Conservation (phyloP, 768 basidiomycete species). For the Macrocybe gigantea region DNA sequence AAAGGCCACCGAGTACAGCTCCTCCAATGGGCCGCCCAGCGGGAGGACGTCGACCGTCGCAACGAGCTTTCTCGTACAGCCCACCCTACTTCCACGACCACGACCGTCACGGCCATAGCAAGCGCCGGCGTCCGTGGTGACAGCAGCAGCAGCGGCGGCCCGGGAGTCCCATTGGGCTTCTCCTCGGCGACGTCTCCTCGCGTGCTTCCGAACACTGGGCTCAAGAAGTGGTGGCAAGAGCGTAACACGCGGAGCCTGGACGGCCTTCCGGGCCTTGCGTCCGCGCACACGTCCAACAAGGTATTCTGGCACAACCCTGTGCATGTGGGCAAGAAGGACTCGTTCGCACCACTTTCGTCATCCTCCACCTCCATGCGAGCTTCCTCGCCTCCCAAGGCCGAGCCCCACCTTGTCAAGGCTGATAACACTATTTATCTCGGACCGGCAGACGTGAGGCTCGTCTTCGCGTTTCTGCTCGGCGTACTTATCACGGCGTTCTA, state of each 20-base stretch:
- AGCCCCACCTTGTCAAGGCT: too few species aligned
- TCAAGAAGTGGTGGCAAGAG: constrained; percentile 49
- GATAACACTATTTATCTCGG: too few species aligned
- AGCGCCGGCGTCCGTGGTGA: too few species aligned
- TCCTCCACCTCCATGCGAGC: too few species aligned
- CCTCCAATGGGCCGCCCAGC: constrained; percentile 35
- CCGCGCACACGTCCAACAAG: constrained; percentile 16
- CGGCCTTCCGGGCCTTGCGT: constrained; percentile 43
- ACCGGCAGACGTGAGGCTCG: too few species aligned
- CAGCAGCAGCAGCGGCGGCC: too few species aligned
- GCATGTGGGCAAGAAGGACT: not conserved
- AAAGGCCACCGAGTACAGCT: constrained; percentile 49
- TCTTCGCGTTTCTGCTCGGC: too few species aligned
- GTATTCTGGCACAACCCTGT: constrained; percentile 5
- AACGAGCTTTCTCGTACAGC: constrained; percentile 5
- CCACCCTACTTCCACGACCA: constrained; percentile 5
- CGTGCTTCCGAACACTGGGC: constrained; percentile 27
- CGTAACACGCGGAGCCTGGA: constrained; percentile 50
- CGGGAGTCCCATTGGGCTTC: constrained; percentile 7
- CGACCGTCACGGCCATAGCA: not conserved
- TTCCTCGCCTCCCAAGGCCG: too few species aligned
- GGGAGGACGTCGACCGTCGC: constrained; percentile 36
- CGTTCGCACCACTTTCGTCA: too few species aligned
- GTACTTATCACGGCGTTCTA: too few species aligned
- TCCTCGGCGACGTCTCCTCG: constrained; percentile 12